Percentiles rank a stretch among this genome's conserved stretches.
phyloP scores from a whole-genome alignment of 2,329 filamentous ascomycete genomes.

The Mycosphaerella arachidis region DNA sequence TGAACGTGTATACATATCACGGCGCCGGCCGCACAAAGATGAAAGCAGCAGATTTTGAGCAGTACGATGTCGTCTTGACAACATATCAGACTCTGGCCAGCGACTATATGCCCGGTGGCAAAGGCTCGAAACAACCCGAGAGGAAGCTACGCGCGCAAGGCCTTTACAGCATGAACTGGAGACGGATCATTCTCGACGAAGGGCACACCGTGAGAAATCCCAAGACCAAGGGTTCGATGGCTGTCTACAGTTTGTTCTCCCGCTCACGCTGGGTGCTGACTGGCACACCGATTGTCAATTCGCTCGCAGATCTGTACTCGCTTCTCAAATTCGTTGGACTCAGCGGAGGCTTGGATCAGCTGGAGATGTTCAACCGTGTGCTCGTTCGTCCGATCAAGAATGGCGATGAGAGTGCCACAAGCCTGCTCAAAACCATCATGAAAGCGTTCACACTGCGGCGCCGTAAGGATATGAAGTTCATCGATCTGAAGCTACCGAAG shows the following conservation, averaged over 20 bases:
- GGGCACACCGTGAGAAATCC: slow-evolving; percentile 78
- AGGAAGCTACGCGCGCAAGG: slow-evolving; percentile 39
- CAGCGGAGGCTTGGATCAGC: slow-evolving; percentile 67
- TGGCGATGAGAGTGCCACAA: slow-evolving; percentile 54
- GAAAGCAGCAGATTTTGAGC: slow-evolving; percentile 51
- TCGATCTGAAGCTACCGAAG: slow-evolving; percentile 72
- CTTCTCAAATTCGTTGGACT: slow-evolving; percentile 72
- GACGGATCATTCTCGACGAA: slow-evolving; percentile 76
- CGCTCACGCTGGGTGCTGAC: slow-evolving; percentile 74
- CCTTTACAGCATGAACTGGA: slow-evolving; percentile 66
- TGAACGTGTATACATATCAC: slow-evolving; percentile 71
- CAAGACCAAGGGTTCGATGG: slow-evolving; percentile 65
- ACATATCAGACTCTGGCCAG: slow-evolving; percentile 73
- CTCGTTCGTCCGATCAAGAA: slow-evolving; percentile 64
- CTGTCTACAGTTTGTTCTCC: slow-evolving; percentile 63
- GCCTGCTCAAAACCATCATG: slow-evolving; percentile 71
- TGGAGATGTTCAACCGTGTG: slow-evolving; percentile 68
- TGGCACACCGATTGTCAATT: slow-evolving; percentile 60
- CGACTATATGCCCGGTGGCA: slow-evolving; percentile 56
- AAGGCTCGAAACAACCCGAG: slow-evolving; percentile 29
- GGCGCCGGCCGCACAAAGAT: slow-evolving; percentile 56
- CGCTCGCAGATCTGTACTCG: slow-evolving; percentile 74
- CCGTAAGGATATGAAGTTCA: slow-evolving; percentile 82
- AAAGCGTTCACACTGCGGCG: slow-evolving; percentile 73
- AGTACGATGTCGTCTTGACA: slow-evolving; percentile 74